Evolutionary conservation across 2,329 filamentous ascomycete species (phyloP), one percentile per base, ranked within the genome.

Genomic region (Didymella pomorum): DNA sequence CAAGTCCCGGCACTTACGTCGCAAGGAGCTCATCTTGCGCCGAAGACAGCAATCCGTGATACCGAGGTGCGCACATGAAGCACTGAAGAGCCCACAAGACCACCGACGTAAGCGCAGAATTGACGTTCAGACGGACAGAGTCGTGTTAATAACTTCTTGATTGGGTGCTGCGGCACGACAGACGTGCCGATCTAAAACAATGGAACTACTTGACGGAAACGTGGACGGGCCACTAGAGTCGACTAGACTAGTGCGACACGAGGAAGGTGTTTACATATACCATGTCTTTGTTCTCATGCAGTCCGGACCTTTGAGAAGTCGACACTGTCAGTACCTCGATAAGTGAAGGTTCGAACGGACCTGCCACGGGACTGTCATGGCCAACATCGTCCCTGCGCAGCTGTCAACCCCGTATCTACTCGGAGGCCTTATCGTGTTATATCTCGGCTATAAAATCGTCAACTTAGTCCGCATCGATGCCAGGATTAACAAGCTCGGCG

Each of bases 401-500:
- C 25, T 74, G 16, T 61, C 72, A 4, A 62, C 64, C 2, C 62
- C 64, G 1, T 61, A 71, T 35, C 49, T 74, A 16, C 41, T 76
- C 39, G 62, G 66, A 35, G 66, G 61, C 42, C 55, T 69, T 9
- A 26, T 61, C 33, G 41, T 66, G 25, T 33, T 73, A 18, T 69
- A 56, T 42, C 21, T 74, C 31, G 52, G 48, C 37, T 73, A 72
- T 52, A 62, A 46, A 1, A 41, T 68, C 23, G 12, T 45, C 23
- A 20, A 35, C 18, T 67, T 64, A 20, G 28, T 79, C 52, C 64
- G 68, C 31, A 55, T 65, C 46, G 75, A 79, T 61, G 65, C 67
- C 25, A 76, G 70, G 51, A 79, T 83, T 55, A 64, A 68, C 28
- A 66, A 65, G 14, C 74, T 83, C n/a, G 81, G 81, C 39, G 71